These are phyloP conservation scores for Microthlaspi erraticum DNA, from an alignment of 345 rosid genomes.

Conservation along the genomic window DNA sequence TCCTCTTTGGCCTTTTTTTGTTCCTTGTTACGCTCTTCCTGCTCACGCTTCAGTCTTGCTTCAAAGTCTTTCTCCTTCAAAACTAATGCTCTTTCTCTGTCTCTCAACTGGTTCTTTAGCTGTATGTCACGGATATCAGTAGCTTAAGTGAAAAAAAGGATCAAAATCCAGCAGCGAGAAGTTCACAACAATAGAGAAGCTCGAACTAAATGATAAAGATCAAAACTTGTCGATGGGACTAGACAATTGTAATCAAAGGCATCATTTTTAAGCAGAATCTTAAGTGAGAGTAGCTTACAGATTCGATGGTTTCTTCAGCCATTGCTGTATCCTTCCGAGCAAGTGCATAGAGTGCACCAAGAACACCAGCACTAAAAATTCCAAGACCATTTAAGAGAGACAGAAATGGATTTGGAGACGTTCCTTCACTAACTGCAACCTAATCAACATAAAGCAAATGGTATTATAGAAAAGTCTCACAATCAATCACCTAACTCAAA, in stretches of 20 bases:
- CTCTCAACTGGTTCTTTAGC: slow-evolving; percentile 69
- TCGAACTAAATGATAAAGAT: slow-evolving; percentile 1
- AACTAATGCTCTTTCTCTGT: slow-evolving; percentile 62
- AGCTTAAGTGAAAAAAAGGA: slow-evolving; percentile 3
- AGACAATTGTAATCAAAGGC: not conserved
- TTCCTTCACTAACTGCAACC: slow-evolving; percentile 51
- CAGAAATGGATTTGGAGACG: slow-evolving; percentile 61
- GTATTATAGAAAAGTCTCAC: slow-evolving; percentile 19
- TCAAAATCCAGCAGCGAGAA: not conserved
- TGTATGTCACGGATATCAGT: slow-evolving; percentile 38
- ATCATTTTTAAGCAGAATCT: slow-evolving; percentile 10
- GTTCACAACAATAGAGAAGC: slow-evolving; percentile 13
- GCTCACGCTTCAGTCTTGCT: slow-evolving; percentile 63
- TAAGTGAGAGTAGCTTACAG: slow-evolving; percentile 56
- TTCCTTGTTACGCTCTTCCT: slow-evolving; percentile 58
- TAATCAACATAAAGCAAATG: slow-evolving; percentile 39
- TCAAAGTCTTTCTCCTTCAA: slow-evolving; percentile 64
- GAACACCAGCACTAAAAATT: slow-evolving; percentile 69
- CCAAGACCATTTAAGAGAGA: slow-evolving; percentile 82
- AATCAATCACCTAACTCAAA: slow-evolving; percentile 15
- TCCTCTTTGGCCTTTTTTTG: slow-evolving; percentile 67
- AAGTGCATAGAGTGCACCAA: slow-evolving; percentile 87
- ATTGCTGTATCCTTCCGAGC: slow-evolving; percentile 63
- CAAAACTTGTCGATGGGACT: not conserved
- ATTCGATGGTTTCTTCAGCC: slow-evolving; percentile 61